Evolutionary conservation across 2,329 filamentous ascomycete species (phyloP).

Genomic region (Coleophoma eucalyptorum): DNA sequence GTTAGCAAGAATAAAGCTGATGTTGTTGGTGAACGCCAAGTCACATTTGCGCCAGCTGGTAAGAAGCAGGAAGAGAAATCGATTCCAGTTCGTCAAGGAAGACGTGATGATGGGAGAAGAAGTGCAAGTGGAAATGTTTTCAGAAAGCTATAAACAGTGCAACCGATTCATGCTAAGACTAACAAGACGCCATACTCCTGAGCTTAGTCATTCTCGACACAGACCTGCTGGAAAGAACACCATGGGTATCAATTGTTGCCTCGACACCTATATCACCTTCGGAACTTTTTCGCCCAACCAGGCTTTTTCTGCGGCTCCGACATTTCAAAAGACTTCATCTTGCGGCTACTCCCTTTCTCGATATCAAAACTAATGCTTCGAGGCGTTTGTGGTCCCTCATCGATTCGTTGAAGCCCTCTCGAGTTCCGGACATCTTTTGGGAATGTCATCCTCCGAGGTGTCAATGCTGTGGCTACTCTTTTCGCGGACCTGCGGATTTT

Average conservation of each 20-base stretch:
- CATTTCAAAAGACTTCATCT: constrained; percentile 25
- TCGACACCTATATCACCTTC: constrained; percentile 14
- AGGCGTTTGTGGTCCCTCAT: constrained; percentile 58
- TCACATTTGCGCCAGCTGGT: constrained; percentile 67
- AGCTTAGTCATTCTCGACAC: neutral
- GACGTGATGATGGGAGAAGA: constrained; percentile 43
- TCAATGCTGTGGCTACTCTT: constrained; percentile 57
- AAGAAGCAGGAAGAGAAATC: constrained; percentile 42
- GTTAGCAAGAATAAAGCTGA: constrained; percentile 42
- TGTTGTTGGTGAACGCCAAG: constrained; percentile 58
- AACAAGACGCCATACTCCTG: too few relatives aligned
- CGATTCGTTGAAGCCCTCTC: constrained; percentile 40
- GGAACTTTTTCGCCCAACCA: constrained; percentile 23
- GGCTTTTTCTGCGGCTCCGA: constrained; percentile 23
- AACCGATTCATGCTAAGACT: neutral
- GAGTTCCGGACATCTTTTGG: constrained; percentile 44
- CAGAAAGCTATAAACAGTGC: constrained; percentile 51
- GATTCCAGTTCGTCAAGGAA: constrained; percentile 16
- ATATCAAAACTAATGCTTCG: constrained; percentile 50
- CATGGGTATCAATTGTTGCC: constrained; percentile 1
- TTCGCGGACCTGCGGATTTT: constrained; percentile 65
- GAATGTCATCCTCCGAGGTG: constrained; percentile 58
- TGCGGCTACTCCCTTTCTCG: constrained; percentile 45
- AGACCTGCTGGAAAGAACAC: neutral
- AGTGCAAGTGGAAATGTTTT: constrained; percentile 77